These are phyloP conservation scores for Globisporangium acanthophoron DNA, from an alignment of 352 stramenopile species.

Conservation along the genomic window DNA sequence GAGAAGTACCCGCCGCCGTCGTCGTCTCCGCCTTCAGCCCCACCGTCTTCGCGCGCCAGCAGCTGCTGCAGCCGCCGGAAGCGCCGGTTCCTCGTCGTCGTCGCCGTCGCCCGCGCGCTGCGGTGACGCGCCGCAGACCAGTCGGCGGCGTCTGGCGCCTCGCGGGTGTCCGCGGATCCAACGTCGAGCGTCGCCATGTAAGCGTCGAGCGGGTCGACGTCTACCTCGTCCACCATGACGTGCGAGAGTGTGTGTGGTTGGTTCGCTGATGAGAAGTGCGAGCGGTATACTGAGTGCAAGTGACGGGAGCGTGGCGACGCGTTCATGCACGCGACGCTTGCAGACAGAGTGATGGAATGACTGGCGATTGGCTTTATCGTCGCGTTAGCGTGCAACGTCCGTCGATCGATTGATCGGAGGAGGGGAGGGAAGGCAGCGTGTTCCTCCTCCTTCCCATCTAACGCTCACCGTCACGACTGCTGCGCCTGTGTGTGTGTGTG, in stretches of 20 bases:
- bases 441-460: no score
- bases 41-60: constrained; percentile 14
- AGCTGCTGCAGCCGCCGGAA: constrained; percentile 70
- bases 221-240: constrained; percentile 1
- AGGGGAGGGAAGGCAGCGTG: no score
- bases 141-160: not conserved
- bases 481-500: not conserved
- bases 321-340: no score
- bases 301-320: not conserved
- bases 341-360: no score
- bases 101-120: no score
- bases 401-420: no score
- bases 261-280: not conserved
- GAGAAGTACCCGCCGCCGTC: constrained; percentile 64
- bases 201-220: constrained; percentile 67
- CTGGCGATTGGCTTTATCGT: no score
- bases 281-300: not conserved
- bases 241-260: not conserved
- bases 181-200: constrained; percentile 72
- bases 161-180: no score
- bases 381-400: no score
- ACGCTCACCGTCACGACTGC: no score
- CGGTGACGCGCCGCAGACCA: not conserved
- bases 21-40: not conserved
- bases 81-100: constrained; percentile 48